A percentile compares a stretch with the other conserved stretches of the same genome.
Conservation (phyloP, 352 stramenopile species). For the Blastocystis sp. region DNA sequence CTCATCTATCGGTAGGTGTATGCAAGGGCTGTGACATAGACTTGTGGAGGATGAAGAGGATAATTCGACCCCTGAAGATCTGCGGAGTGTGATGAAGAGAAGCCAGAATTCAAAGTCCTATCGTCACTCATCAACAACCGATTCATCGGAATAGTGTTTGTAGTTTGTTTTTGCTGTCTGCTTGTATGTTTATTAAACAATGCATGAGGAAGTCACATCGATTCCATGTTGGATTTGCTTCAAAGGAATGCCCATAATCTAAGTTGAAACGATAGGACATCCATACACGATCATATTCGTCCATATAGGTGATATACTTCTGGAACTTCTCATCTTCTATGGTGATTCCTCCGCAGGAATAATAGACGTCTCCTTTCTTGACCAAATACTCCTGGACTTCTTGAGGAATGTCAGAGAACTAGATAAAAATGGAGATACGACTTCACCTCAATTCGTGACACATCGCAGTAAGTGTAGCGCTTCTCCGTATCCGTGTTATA, state of each 20-base stretch:
- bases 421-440: neutral
- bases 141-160: neutral
- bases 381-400: conserved; percentile 40
- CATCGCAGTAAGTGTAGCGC: neutral
- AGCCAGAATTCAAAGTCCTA: conserved; percentile 5
- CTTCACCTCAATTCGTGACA: neutral
- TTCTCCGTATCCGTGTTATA: conserved; percentile 47
- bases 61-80: neutral
- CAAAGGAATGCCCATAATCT: conserved; percentile 55
- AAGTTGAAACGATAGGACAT: neutral
- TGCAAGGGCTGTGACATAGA: neutral
- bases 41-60: conserved; percentile 39
- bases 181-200: conserved; percentile 9
- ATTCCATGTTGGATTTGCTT: conserved; percentile 7
- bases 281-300: neutral
- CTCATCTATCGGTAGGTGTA: conserved; percentile 66
- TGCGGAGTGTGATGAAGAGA: neutral
- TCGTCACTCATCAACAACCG: neutral
- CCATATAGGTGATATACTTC: conserved; percentile 12
- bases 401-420: neutral
- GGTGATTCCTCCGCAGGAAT: conserved; percentile 42
- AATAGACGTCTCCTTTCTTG: conserved; percentile 33
- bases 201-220: neutral
- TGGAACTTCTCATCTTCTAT: conserved; percentile 25
- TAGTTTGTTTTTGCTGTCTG: neutral